Base-by-base conservation (phyloP, 2,329 filamentous ascomycete genomes). In the Penicillium brasilianum region DNA sequence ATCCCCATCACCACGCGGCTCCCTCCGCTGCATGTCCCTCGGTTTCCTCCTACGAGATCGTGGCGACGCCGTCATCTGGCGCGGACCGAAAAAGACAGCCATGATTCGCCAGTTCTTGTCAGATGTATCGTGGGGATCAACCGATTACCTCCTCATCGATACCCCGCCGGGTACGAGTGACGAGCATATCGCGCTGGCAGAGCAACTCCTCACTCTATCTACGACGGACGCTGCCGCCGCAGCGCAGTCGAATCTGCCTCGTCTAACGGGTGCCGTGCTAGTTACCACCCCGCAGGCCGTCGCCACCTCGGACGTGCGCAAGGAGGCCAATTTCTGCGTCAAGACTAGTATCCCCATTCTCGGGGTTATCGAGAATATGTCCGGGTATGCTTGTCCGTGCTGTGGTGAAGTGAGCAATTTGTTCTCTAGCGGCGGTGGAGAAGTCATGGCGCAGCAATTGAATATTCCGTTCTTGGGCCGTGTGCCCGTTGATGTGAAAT, bases 91-190 rank as follows among this genome's bases (percentile, higher is more conserved):
- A 80, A 99, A 99, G 81, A 99, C 95, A 4, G 95, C 95, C 54
- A 99, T 99, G 95, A 92, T 99, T 60, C 88, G 93, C 43, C 95
- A 99, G 76, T 99, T 99, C 74, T 83, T 99, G 30, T 90, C 91
- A 1, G 93, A 97, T 72, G 93, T 97, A 4, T 84, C 92, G 32
- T 98, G 95, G 95, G 85, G 83, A 0, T 85, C 89, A 25, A 87
- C 92, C n/a, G 94, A 98, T 75, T 98, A 92, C 73, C 84, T 99
- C 0, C 85, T 99, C 61, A 92, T 99, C 72, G 95, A 99, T 77
- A 99, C 95, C 3, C 95, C 95, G 13, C 95, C 95, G 0, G 95
- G 95, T 2, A 99, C 95, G 2, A 95, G 91, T 62, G 95, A 99
- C 78, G 95, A 99, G 78, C 95, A 98, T 75, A 98, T 99, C 52